phyloP scores from a whole-genome alignment of 2,329 filamentous ascomycete genomes.

The Alternaria metachromatica region DNA sequence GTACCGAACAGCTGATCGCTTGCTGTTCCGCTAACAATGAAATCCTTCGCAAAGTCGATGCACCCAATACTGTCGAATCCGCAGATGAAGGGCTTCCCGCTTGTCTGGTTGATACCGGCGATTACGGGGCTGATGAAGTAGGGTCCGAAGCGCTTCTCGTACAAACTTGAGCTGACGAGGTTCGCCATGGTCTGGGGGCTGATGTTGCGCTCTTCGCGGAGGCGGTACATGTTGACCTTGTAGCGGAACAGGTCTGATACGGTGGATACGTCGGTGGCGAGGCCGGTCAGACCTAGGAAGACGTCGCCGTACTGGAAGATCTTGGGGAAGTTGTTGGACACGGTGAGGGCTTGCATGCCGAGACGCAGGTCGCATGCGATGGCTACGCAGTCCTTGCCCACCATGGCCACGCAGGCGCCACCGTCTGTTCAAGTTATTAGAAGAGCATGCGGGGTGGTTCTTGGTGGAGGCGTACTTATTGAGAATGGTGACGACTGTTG shows the following conservation, averaged over 20 bases:
- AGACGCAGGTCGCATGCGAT: conserved; percentile 99
- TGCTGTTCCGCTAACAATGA: conserved; percentile 95
- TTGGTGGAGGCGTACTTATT: conserved; percentile 71
- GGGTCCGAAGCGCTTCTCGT: conserved; percentile 94
- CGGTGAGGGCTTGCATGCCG: conserved; percentile 92
- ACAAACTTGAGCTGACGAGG: conserved; percentile 82
- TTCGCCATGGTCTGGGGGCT: conserved; percentile 95
- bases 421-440: conserved; percentile 64
- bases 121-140: conserved; percentile 97
- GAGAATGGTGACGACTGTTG: conserved; percentile 85
- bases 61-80: conserved; percentile 99
- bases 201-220: conserved; percentile 97
- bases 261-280: conserved; percentile 93
- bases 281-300: conserved; percentile 93
- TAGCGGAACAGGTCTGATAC: conserved; percentile 98
- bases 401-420: conserved; percentile 97
- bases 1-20: conserved; percentile 98
- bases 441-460: conserved; percentile 7
- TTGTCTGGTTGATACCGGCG: conserved; percentile 93
- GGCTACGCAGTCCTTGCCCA: conserved; percentile 99
- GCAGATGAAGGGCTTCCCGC: conserved; percentile 95
- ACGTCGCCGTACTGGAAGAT: conserved; percentile 97
- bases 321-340: conserved; percentile 99
- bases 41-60: conserved; percentile 99
- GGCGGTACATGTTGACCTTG: conserved; percentile 99